A percentile compares a stretch with the other conserved stretches of the same genome.
Conservation (phyloP, 805 yeast species). For the Komagataella ulmi region DNA sequence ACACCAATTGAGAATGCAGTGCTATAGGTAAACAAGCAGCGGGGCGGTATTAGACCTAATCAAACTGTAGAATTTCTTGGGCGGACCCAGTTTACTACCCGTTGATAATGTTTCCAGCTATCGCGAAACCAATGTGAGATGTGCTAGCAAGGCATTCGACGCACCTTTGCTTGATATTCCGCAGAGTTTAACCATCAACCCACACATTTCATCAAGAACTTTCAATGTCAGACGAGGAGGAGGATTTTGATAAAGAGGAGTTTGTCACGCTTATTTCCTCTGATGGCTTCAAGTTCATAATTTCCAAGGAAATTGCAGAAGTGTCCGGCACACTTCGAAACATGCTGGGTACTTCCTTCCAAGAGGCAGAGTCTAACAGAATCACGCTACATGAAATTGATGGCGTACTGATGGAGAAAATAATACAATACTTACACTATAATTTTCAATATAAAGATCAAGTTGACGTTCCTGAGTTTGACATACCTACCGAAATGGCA, state of each 20-base stretch:
- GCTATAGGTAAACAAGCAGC: background rate
- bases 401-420: slow-evolving; percentile 58
- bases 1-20: background rate
- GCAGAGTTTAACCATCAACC: background rate
- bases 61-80: background rate
- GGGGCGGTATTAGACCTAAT: background rate
- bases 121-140: background rate
- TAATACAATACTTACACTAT: slow-evolving; percentile 77
- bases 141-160: background rate
- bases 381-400: slow-evolving; percentile 53
- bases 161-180: background rate
- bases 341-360: slow-evolving; percentile 42
- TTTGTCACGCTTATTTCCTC: slow-evolving; percentile 60
- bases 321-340: slow-evolving; percentile 52
- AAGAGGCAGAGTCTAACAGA: slow-evolving; percentile 43
- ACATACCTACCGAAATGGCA: slow-evolving; percentile 89
- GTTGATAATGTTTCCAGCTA: background rate
- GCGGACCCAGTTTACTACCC: background rate
- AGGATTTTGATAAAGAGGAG: slow-evolving; percentile 1
- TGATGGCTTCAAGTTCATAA: slow-evolving; percentile 50
- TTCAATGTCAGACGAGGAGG: slow-evolving; percentile 11
- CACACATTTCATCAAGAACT: background rate
- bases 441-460: slow-evolving; percentile 52
- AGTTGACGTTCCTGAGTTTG: slow-evolving; percentile 70
- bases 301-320: slow-evolving; percentile 63